Evolutionary conservation across 768 basidiomycete species (phyloP).

Genomic region (Agrocybe chaxingu): DNA sequence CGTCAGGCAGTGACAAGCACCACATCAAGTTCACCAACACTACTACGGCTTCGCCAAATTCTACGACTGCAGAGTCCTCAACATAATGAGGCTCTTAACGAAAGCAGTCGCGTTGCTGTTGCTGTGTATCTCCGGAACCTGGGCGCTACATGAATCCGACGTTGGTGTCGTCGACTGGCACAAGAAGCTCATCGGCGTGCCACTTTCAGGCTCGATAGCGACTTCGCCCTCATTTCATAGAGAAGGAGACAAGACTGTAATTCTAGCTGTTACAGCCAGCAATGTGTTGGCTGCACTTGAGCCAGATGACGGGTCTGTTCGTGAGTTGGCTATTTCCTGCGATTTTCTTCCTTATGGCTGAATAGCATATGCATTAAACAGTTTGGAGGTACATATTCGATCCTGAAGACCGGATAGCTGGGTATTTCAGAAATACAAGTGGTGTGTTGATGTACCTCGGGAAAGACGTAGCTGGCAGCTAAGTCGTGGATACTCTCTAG

Average conservation of each 20-base stretch:
- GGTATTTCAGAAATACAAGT: constrained; percentile 55
- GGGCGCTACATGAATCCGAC: constrained; percentile 67
- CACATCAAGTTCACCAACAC: not conserved
- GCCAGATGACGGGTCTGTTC: constrained; percentile 63
- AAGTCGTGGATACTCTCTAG: not conserved
- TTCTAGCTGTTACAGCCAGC: constrained; percentile 64
- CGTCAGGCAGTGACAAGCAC: constrained; percentile 4
- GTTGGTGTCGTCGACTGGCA: constrained; percentile 90
- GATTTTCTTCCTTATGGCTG: constrained; percentile 2
- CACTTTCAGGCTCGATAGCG: constrained; percentile 45
- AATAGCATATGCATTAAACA: constrained; percentile 21
- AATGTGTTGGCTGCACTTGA: constrained; percentile 80
- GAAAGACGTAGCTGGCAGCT: not conserved
- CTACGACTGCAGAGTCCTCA: constrained; percentile 1
- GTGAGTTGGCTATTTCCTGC: constrained; percentile 37
- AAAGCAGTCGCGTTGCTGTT: constrained; percentile 17
- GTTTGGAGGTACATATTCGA: constrained; percentile 83
- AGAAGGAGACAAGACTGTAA: constrained; percentile 37
- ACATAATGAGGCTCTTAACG: constrained; percentile 26
- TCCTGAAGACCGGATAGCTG: constrained; percentile 62
- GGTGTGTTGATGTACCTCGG: constrained; percentile 37
- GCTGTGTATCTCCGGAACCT: constrained; percentile 17
- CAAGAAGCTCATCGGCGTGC: constrained; percentile 70
- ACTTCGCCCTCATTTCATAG: constrained; percentile 62
- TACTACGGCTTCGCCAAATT: not conserved